Conservation (phyloP, 129 eudicot genomes). For the Pseudognaphalium luteoalbum region DNA sequence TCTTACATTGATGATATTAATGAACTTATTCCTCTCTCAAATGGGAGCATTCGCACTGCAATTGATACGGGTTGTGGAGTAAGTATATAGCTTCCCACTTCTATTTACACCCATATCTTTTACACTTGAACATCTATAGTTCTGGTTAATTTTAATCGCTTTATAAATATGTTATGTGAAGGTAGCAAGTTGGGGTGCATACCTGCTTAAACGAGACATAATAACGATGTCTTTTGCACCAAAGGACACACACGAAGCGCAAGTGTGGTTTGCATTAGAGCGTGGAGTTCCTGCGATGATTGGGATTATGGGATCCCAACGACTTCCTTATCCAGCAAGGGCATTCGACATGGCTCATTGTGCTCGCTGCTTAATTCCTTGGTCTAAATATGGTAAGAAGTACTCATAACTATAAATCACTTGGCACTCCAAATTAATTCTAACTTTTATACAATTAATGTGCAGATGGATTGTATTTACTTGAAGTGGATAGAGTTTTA, state of each 20-base stretch:
- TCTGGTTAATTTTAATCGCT: not conserved
- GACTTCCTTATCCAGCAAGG: constrained; percentile 93
- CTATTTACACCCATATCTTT: no score
- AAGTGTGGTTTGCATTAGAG: constrained; percentile 94
- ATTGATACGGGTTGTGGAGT: constrained; percentile 99
- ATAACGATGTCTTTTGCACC: constrained; percentile 98
- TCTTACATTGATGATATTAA: constrained; percentile 85
- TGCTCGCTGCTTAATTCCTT: constrained; percentile 93
- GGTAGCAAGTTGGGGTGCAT: constrained; percentile 99
- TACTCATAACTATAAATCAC: not conserved
- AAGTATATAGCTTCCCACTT: constrained; percentile 33
- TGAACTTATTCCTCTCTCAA: constrained; percentile 73
- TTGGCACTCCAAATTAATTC: not conserved
- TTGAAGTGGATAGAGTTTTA: constrained; percentile 85
- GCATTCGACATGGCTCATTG: constrained; percentile 99
- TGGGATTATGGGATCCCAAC: constrained; percentile 79
- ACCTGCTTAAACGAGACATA: constrained; percentile 80
- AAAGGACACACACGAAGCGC: constrained; percentile 98
- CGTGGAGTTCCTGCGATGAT: constrained; percentile 98
- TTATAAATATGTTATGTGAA: constrained; percentile 6
- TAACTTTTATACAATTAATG: not conserved
- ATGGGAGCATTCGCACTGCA: constrained; percentile 83
- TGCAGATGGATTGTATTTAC: constrained; percentile 81
- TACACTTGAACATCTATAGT: not conserved
- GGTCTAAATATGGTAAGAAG: constrained; percentile 61